phyloP scores from a whole-genome alignment of 176 grass and related monocot genomes.

The Eragrostis nindensis region DNA sequence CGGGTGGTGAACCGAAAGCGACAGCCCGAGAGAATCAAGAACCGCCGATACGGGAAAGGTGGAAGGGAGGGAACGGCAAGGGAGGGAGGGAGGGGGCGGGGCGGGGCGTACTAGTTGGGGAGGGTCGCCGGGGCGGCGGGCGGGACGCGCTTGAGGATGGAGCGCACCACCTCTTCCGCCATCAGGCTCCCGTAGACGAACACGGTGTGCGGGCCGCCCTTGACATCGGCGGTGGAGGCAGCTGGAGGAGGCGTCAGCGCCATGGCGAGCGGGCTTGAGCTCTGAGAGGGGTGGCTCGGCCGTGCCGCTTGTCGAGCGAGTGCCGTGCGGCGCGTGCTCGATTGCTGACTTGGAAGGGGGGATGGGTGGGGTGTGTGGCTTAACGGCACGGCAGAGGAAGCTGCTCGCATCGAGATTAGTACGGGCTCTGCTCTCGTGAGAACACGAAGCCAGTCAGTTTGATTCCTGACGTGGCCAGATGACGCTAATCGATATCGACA shows the following conservation, averaged over 20 bases:
- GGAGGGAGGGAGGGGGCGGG: neutral
- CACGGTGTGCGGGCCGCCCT: constrained; percentile 58
- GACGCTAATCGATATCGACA: no score
- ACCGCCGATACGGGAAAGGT: neutral
- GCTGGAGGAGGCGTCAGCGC: constrained; percentile 5
- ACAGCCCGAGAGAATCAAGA: neutral
- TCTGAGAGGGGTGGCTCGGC: neutral
- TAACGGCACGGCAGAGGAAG: no score
- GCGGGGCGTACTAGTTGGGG: constrained; percentile 48
- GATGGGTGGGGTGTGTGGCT: no score
- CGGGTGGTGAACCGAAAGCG: neutral
- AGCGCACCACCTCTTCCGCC: constrained; percentile 71
- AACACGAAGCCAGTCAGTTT: no score
- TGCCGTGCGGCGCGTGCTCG: neutral
- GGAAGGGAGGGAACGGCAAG: neutral
- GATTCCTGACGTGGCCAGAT: no score
- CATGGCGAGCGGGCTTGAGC: constrained; percentile 33
- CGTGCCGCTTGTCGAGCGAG: neutral
- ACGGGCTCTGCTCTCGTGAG: no score
- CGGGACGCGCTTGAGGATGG: constrained; percentile 81
- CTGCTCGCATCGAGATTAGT: no score
- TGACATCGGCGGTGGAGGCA: neutral
- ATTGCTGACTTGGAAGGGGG: no score
- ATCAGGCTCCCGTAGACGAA: constrained; percentile 96
- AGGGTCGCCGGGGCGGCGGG: constrained; percentile 66